Evolutionary conservation across 2,329 filamentous ascomycete species (phyloP).

Genomic region (Leptosphaerulina australis): DNA sequence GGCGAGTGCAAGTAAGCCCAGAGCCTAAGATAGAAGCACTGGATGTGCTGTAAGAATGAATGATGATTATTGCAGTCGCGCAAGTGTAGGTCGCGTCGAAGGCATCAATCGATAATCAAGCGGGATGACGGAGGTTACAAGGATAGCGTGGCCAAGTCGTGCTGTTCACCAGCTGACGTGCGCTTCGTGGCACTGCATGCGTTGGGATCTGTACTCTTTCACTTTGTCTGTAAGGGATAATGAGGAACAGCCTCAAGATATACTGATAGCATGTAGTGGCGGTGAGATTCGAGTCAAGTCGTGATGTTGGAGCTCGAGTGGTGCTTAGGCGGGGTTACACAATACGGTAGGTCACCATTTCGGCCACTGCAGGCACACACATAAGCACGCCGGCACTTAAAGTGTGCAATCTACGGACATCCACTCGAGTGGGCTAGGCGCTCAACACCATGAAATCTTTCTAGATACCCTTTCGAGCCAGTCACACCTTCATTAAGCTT

Average conservation of each 20-base stretch:
- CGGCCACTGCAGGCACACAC: slow-evolving; percentile 17
- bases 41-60: not conserved
- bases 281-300: slow-evolving; percentile 4
- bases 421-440: slow-evolving; percentile 12
- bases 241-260: not conserved
- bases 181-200: slow-evolving; percentile 22
- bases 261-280: slow-evolving; percentile 11
- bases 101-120: slow-evolving; percentile 19
- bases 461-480: slow-evolving; percentile 3
- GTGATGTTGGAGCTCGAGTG: slow-evolving; percentile 6
- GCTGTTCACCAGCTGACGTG: slow-evolving; percentile 17
- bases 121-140: slow-evolving; percentile 36
- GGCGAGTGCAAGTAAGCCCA: not conserved
- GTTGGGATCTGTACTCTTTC: slow-evolving; percentile 1
- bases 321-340: slow-evolving; percentile 8
- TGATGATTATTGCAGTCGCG: slow-evolving; percentile 10
- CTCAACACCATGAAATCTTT: slow-evolving; percentile 11
- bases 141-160: slow-evolving; percentile 20
- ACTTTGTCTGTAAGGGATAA: not conserved
- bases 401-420: slow-evolving; percentile 4
- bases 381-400: slow-evolving; percentile 13
- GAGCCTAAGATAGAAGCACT: not conserved
- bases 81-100: slow-evolving; percentile 11
- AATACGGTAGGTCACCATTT: not conserved
- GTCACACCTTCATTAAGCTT: slow-evolving; percentile 36